Evolutionary conservation across 768 basidiomycete species (phyloP), one percentile per base, ranked within the genome.

Genomic region (Tulasnella sp.): DNA sequence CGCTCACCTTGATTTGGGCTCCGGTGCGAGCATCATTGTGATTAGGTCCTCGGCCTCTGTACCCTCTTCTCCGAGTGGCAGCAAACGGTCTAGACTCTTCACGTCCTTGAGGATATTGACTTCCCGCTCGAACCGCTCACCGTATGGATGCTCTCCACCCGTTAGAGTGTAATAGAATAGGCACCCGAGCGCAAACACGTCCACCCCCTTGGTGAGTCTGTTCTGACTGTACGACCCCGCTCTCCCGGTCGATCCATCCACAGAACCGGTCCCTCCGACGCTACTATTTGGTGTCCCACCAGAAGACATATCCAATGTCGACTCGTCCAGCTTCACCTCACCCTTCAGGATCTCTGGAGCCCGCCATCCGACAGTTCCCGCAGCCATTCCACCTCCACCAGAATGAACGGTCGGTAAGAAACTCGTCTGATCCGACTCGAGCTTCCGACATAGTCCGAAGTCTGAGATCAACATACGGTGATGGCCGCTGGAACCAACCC

Each of bases 291-390:
- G 56, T 41, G 56, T 53, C 12, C 82, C 85, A 34, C 79, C 75
- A 0, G 83, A 87, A 49, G 79, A 83, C 60, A 79, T 74, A 53
- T 86, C 84, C 60, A 63, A 4, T 19, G 79, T 71, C 29, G 76
- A 66, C 51, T 93, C 92, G 66, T 96, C 89, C 60, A 97, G 75
- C 69, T 88, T 89, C 59, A 99, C 94, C 56, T 96, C 91, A 2
- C 94, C 94, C 22, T 88, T 76, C 46, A 99, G 72, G 63, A 97
- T 92, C 73, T 99, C 96, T 0, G 96, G 96, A 0, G 96, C 96
- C 3, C 96, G 82, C 91, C 96, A 99, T 1, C 96, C 96, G 19
- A 93, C 85, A 0, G 93, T 94, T 12, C 96, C 96, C 9, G 89
- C 92, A 21, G 81, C 89, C 74, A 88, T 81, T 30, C 85, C 80